Evolutionary conservation across 2,329 filamentous ascomycete genomes (phyloP).

Genomic region (Colletotrichum chrysophilum): DNA sequence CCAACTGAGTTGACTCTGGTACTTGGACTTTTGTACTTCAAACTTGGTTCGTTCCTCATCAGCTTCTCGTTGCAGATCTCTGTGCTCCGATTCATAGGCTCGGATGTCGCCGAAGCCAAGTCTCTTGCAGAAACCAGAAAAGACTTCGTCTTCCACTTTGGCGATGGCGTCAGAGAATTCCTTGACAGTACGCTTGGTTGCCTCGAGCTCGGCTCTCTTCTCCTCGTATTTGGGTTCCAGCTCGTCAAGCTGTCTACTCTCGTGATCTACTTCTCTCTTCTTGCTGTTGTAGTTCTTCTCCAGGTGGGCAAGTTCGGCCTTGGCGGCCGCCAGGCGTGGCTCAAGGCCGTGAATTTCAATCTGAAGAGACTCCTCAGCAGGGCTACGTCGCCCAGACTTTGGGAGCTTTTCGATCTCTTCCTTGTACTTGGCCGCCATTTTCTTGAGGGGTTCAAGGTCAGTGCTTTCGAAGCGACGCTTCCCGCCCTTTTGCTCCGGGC

Average conservation of each 20-base stretch:
- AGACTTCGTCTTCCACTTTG: slow-evolving; percentile 87
- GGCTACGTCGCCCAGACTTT: slow-evolving; percentile 74
- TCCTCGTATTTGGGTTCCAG: slow-evolving; percentile 79
- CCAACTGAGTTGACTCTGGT: slow-evolving; percentile 68
- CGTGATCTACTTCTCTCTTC: slow-evolving; percentile 78
- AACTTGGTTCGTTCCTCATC: slow-evolving; percentile 88
- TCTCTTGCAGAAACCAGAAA: slow-evolving; percentile 82
- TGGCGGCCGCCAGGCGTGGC: slow-evolving; percentile 72
- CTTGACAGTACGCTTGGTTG: slow-evolving; percentile 52
- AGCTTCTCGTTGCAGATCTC: slow-evolving; percentile 88
- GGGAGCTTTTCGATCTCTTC: slow-evolving; percentile 82
- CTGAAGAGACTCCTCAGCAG: slow-evolving; percentile 81
- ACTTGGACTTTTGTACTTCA: slow-evolving; percentile 78
- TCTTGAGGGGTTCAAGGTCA: slow-evolving; percentile 84
- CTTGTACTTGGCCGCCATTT: slow-evolving; percentile 75
- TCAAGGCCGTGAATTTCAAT: slow-evolving; percentile 82
- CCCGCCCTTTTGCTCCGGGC: slow-evolving; percentile 74
- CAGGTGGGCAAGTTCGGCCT: slow-evolving; percentile 78
- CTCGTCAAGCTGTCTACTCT: slow-evolving; percentile 75
- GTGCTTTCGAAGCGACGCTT: slow-evolving; percentile 88
- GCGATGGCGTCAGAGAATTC: slow-evolving; percentile 70
- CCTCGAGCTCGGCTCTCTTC: slow-evolving; percentile 72
- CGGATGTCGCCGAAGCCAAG: slow-evolving; percentile 90
- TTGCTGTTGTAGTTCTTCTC: slow-evolving; percentile 87
- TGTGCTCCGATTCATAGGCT: slow-evolving; percentile 92